Conservation (phyloP, 352 stramenopile species). For the Pythium plurisporium region DNA sequence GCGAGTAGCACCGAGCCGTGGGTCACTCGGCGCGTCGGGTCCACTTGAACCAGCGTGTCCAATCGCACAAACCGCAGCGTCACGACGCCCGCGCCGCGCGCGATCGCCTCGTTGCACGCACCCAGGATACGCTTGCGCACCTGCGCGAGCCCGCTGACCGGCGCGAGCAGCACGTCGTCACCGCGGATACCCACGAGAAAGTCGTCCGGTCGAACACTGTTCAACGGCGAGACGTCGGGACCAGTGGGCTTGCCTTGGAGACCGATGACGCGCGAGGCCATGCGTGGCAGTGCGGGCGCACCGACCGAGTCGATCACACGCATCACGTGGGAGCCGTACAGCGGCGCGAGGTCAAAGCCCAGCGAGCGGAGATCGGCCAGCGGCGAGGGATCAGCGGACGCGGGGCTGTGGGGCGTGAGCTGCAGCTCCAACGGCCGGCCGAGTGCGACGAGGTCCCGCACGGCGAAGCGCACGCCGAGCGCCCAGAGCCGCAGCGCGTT, state of each 20-base stretch:
- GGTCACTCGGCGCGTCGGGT: conserved; percentile 29
- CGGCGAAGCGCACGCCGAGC: conserved; percentile 36
- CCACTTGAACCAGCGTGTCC: conserved; percentile 31
- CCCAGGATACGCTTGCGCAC: conserved; percentile 36
- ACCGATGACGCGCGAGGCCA: conserved; percentile 23
- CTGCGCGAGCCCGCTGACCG: conserved; percentile 33
- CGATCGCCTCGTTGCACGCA: conserved; percentile 8
- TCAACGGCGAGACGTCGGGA: conserved; percentile 11
- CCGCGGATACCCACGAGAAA: conserved; percentile 86
- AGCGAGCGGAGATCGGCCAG: conserved; percentile 26
- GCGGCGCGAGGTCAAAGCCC: conserved; percentile 39
- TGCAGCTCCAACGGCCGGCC: conserved; percentile 50
- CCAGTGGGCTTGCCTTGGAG: conserved; percentile 36
- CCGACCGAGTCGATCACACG: conserved; percentile 2
- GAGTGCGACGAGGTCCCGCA: conserved; percentile 54
- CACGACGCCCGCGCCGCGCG: conserved; percentile 26
- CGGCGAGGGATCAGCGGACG: background rate
- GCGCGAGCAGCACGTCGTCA: conserved; percentile 48
- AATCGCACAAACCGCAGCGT: conserved; percentile 61
- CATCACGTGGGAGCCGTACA: conserved; percentile 21
- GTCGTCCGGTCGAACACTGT: conserved; percentile 61
- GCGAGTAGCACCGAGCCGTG: conserved; percentile 45
- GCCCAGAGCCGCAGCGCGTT: conserved; percentile 45
- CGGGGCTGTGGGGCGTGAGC: background rate
- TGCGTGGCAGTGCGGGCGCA: background rate